A percentile compares a stretch with the other conserved stretches of the same genome.
Conservation (phyloP, 2,329 filamentous ascomycete genomes). For the Aspergillus udagawae region DNA sequence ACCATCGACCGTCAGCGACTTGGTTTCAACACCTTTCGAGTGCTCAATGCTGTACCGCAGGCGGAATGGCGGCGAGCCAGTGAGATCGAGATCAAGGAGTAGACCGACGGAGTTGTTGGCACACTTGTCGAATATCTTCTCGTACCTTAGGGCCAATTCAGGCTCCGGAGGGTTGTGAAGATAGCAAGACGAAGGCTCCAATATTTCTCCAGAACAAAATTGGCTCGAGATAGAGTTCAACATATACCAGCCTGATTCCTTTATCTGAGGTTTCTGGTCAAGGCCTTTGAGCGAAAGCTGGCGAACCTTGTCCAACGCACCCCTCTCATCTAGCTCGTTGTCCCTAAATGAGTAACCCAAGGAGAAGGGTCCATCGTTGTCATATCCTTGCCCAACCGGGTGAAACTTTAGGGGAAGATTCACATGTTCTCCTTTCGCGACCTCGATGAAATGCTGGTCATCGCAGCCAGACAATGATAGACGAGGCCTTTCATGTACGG, state of each 20-base stretch:
- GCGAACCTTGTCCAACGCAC: conserved; percentile 56
- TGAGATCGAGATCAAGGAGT: conserved; percentile 80
- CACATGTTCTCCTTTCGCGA: conserved; percentile 68
- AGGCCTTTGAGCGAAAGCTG: conserved; percentile 54
- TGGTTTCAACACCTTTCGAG: conserved; percentile 51
- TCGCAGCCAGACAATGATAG: conserved; percentile 71
- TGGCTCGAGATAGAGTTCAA: conserved; percentile 74
- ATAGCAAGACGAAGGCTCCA: conserved; percentile 91
- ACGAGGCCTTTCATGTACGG: conserved; percentile 80
- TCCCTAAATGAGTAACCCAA: conserved; percentile 80
- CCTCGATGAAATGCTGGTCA: conserved; percentile 73
- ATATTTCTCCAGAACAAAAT: conserved; percentile 79
- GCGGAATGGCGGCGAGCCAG: conserved; percentile 88
- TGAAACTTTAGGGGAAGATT: conserved; percentile 69
- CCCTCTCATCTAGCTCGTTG: conserved; percentile 64
- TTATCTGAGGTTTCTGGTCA: conserved; percentile 63
- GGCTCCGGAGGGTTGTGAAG: conserved; percentile 89
- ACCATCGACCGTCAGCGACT: conserved; percentile 59
- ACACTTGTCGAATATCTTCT: conserved; percentile 91
- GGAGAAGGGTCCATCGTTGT: conserved; percentile 63
- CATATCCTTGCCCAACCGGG: conserved; percentile 55
- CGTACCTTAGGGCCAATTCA: conserved; percentile 65
- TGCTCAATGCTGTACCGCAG: conserved; percentile 71
- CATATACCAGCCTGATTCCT: conserved; percentile 79
- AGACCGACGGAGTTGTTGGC: conserved; percentile 90